Evolutionary conservation across 192 early-diverging fungal species (phyloP).

Genomic region (Helicostylum pulchrum): DNA sequence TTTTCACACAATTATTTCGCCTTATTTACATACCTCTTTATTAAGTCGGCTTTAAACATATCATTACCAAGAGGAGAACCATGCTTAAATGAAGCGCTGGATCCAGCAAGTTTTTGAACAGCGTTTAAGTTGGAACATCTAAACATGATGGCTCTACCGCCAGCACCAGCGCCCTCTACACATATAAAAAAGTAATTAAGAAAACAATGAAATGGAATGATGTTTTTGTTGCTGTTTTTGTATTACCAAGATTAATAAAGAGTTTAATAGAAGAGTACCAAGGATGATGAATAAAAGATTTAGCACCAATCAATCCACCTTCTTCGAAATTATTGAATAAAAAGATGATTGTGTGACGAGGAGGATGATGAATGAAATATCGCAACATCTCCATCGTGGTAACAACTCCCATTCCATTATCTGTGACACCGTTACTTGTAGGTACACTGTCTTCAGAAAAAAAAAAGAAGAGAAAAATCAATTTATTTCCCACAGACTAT

Average conservation of each 20-base stretch:
- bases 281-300: slow-evolving; percentile 58
- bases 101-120: slow-evolving; percentile 37
- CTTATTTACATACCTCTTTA: slow-evolving; percentile 9
- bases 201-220: not conserved
- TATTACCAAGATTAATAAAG: slow-evolving; percentile 61
- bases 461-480: slow-evolving; percentile 1
- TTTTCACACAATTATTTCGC: not conserved
- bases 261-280: slow-evolving; percentile 60
- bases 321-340: slow-evolving; percentile 76
- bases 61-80: slow-evolving; percentile 65
- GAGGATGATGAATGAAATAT: slow-evolving; percentile 53
- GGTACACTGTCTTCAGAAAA: slow-evolving; percentile 52
- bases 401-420: slow-evolving; percentile 64
- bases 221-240: slow-evolving; percentile 1
- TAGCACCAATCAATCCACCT: slow-evolving; percentile 60
- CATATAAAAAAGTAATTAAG: not conserved
- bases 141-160: slow-evolving; percentile 65
- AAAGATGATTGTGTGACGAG: slow-evolving; percentile 60
- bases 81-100: slow-evolving; percentile 45
- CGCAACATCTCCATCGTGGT: slow-evolving; percentile 60
- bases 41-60: slow-evolving; percentile 47
- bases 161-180: slow-evolving; percentile 67
- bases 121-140: slow-evolving; percentile 41
- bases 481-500: not conserved
- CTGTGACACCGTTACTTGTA: slow-evolving; percentile 67